Conservation (phyloP, 2,329 filamentous ascomycete species). For the Fusarium oligoseptatum region DNA sequence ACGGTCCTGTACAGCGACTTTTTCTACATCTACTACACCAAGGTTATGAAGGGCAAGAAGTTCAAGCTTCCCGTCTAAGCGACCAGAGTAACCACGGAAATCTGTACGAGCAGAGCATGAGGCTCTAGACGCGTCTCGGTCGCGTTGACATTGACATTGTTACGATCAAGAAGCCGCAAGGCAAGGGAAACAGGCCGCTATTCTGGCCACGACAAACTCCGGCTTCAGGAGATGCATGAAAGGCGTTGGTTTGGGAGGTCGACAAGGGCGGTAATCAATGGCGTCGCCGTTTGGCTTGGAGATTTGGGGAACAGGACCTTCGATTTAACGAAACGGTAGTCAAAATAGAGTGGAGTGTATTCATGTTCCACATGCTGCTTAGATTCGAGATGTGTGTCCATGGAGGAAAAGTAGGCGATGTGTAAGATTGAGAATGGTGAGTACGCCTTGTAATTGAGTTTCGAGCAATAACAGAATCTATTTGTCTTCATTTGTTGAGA, state of each 20-base stretch:
- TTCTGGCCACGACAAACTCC: conserved; percentile 40
- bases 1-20: conserved; percentile 98
- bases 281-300: conserved; percentile 46
- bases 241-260: conserved; percentile 49
- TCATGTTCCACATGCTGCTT: conserved; percentile 21
- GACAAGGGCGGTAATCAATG: conserved; percentile 45
- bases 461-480: background rate
- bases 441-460: conserved; percentile 11
- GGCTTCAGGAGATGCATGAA: conserved; percentile 48
- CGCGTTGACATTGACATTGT: conserved; percentile 16
- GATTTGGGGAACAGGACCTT: conserved; percentile 28
- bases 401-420: background rate
- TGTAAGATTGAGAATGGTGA: background rate
- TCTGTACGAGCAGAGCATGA: conserved; percentile 26
- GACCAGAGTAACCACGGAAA: background rate
- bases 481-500: background rate
- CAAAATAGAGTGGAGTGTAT: conserved; percentile 43
- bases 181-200: conserved; percentile 27
- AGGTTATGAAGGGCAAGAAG: conserved; percentile 90
- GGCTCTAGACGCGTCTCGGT: conserved; percentile 21
- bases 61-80: conserved; percentile 85
- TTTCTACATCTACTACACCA: conserved; percentile 99
- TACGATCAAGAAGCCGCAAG: conserved; percentile 34
- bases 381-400: background rate
- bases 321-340: conserved; percentile 39